Percentiles rank a stretch among this genome's conserved stretches.
These are phyloP conservation scores for Geoglossum cookeanum DNA, from an alignment of 2,329 filamentous ascomycete genomes.

Conservation along the genomic window DNA sequence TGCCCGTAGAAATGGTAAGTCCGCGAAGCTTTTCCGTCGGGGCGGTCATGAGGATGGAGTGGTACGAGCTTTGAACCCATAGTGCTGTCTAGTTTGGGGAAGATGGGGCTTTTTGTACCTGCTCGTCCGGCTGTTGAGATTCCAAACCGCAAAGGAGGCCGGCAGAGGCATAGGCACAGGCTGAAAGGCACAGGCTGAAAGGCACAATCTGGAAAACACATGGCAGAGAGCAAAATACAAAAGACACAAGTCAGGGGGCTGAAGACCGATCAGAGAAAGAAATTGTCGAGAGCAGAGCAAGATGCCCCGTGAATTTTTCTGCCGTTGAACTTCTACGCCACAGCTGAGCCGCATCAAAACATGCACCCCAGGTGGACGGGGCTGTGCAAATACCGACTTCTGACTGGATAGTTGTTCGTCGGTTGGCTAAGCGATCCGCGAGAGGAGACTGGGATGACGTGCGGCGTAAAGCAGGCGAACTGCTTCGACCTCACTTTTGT, in stretches of 20 bases:
- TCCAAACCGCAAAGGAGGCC: no score
- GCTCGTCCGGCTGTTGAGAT: background rate
- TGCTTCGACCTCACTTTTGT: background rate
- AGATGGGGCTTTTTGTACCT: background rate
- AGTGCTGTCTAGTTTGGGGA: background rate
- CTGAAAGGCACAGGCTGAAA: background rate
- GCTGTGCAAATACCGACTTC: background rate
- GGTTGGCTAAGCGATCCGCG: no score
- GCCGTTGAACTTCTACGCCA: background rate
- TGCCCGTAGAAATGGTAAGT: background rate
- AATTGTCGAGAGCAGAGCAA: no score
- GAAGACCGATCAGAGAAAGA: no score
- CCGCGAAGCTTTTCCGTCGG: background rate
- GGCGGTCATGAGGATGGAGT: background rate
- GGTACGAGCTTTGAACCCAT: background rate
- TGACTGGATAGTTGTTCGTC: background rate
- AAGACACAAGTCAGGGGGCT: no score
- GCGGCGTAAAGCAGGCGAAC: background rate
- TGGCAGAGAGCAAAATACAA: background rate
- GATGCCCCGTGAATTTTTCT: no score
- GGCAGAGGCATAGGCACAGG: no score
- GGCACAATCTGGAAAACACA: background rate
- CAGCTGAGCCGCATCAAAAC: background rate
- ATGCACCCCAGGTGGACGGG: background rate
- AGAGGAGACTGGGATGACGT: no score